Base-by-base conservation (phyloP, 768 basidiomycete species). In the Mycena belliarum region DNA sequence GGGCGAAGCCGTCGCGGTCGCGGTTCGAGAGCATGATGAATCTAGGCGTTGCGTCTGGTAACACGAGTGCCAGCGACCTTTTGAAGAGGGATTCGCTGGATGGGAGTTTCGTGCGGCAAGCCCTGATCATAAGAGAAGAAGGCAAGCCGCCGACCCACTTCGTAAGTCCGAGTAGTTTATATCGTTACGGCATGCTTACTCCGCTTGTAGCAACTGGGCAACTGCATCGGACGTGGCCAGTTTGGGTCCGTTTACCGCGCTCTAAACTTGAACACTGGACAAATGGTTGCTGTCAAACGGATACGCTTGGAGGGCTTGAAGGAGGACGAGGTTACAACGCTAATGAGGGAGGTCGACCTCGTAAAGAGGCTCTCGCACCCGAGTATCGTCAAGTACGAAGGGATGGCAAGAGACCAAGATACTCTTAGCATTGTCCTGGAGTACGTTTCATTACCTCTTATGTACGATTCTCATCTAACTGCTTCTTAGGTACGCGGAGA, bases 221-320 rank as follows among this genome's bases (percentile, higher is more conserved):
- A 97, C 72, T 95, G 93, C 70, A 96, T 99, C 62, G 96, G 96
- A 2, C 86, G 91, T 47, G 96, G 96, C 9, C 96, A 98, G 75
- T 98, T 98, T 71, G 96, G 96, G 26, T 85, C 94, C 10, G 96
- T 98, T 7, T 98, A 96, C 71, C 86, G 93, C 15, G 95, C 96
- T 14, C 79, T 99, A 56, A 95, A 99, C 70, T 75, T 98, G 70
- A 89, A 89, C 61, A 95, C 90, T 1, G 96, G 96, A 16, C 92
- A 96, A 72, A 96, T 93, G 85, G 95, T 96, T n/a, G 96, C 96
- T n/a, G 93, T 98, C 49, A 99, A 99, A 76, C 87, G 93, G 28
- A 96, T 99, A 65, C 80, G 89, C 49, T 77, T 98, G 35, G 91
- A 92, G 49, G 96, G 94, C 9, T 77, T 97, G 67, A 89, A 89